Conservation (phyloP, 768 basidiomycete species). For the Pleurotus tuoliensis region DNA sequence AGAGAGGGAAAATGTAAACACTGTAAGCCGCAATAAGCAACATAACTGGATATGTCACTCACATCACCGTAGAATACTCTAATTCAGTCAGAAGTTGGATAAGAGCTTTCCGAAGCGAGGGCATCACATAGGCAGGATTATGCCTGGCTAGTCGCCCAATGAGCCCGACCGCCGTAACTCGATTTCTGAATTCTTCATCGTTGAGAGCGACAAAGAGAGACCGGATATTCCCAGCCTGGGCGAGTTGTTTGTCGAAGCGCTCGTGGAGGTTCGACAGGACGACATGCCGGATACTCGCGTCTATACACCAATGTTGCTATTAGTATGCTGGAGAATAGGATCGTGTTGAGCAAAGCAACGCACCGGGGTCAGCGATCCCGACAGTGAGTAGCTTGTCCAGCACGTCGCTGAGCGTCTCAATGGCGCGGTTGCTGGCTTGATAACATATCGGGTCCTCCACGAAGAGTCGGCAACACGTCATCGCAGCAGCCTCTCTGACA, state of each 20-base stretch:
- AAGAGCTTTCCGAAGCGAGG: conserved; percentile 88
- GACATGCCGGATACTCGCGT: conserved; percentile 76
- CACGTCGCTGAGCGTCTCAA: conserved; percentile 97
- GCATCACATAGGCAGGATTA: conserved; percentile 99
- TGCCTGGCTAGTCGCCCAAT: conserved; percentile 93
- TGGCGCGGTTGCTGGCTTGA: conserved; percentile 92
- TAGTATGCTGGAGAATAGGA: not conserved
- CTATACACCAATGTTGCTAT: conserved; percentile 29
- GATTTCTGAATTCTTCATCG: conserved; percentile 92
- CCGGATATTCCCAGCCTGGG: conserved; percentile 96
- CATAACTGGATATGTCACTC: not conserved
- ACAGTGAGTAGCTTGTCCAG: conserved; percentile 93
- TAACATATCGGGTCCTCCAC: conserved; percentile 94
- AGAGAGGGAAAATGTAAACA: not conserved
- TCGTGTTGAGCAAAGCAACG: not conserved
- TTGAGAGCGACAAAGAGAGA: conserved; percentile 96
- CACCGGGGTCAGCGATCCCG: conserved; percentile 94
- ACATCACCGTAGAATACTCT: conserved; percentile 89
- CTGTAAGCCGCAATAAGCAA: too few species aligned
- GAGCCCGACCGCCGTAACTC: conserved; percentile 80
- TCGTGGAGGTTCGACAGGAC: conserved; percentile 87
- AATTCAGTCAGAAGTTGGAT: conserved; percentile 96
- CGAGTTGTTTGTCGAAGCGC: conserved; percentile 93
- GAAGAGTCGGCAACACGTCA: conserved; percentile 90
- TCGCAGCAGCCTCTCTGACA: conserved; percentile 83